Conservation (phyloP, 106 monocot genomes). For the Phalaenopsis aphrodite region DNA sequence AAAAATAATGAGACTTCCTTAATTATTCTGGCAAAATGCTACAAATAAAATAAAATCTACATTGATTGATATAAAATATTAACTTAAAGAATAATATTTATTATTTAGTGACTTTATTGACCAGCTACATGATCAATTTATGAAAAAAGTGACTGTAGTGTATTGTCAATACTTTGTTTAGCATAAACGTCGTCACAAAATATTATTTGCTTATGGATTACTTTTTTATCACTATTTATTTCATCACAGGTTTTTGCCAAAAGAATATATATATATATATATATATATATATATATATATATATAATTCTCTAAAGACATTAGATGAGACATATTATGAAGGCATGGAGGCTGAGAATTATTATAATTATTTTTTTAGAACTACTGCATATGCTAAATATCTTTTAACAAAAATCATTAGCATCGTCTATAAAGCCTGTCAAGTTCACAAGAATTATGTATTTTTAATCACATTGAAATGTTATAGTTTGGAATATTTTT, state of each 20-base stretch:
- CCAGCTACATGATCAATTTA: background rate
- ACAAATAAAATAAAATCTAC: background rate
- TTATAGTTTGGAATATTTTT: too few species aligned
- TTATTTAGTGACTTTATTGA: background rate
- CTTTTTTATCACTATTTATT: background rate
- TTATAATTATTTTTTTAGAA: background rate
- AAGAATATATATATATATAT: background rate
- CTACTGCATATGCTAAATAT: background rate
- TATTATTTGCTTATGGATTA: background rate
- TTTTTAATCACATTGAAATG: too few species aligned
- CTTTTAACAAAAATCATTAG: too few species aligned
- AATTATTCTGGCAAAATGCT: background rate
- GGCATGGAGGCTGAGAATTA: background rate
- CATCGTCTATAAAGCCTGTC: too few species aligned
- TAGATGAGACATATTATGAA: background rate
- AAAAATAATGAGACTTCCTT: background rate
- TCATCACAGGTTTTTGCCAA: background rate
- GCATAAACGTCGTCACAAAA: background rate
- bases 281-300: background rate
- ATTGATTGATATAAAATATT: background rate
- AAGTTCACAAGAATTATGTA: too few species aligned
- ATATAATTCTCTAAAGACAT: background rate
- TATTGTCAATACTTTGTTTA: background rate
- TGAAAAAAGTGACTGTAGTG: background rate
- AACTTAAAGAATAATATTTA: background rate